Evolutionary conservation across 1,284 basidiomycete genomes (phyloP).

Genomic region (Termitomyces sp.): DNA sequence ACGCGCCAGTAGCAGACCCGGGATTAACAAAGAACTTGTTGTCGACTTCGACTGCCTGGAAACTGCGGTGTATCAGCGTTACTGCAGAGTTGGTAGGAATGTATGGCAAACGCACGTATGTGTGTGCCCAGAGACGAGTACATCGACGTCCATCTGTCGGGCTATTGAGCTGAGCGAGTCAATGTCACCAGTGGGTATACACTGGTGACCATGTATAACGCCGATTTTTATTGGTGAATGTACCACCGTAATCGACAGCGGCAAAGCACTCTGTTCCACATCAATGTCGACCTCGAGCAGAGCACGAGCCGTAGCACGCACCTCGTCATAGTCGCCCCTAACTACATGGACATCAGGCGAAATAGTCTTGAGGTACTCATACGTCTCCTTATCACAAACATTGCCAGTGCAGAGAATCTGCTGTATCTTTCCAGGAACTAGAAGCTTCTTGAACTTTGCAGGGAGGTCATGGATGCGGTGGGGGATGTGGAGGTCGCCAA

Average conservation of each 20-base stretch:
- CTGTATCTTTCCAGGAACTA: slow-evolving; percentile 96
- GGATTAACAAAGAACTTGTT: slow-evolving; percentile 95
- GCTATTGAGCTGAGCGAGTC: slow-evolving; percentile 87
- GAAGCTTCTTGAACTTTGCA: slow-evolving; percentile 93
- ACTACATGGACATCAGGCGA: slow-evolving; percentile 93
- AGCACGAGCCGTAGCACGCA: slow-evolving; percentile 29
- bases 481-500: slow-evolving; percentile 94
- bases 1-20: slow-evolving; percentile 93
- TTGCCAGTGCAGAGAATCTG: slow-evolving; percentile 98
- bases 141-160: slow-evolving; percentile 95
- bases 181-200: slow-evolving; percentile 87
- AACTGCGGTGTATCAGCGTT: slow-evolving; percentile 41
- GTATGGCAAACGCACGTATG: slow-evolving; percentile 64
- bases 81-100: not conserved
- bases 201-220: slow-evolving; percentile 92
- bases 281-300: not conserved
- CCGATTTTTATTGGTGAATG: slow-evolving; percentile 92
- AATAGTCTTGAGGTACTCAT: slow-evolving; percentile 95
- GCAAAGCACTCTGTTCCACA: slow-evolving; percentile 58
- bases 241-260: slow-evolving; percentile 76
- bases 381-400: slow-evolving; percentile 95
- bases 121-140: slow-evolving; percentile 90
- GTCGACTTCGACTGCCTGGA: slow-evolving; percentile 91
- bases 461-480: slow-evolving; percentile 87
- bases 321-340: slow-evolving; percentile 94